Base-by-base conservation (phyloP, 495 filamentous ascomycete species). In the Chaetomium tenue region DNA sequence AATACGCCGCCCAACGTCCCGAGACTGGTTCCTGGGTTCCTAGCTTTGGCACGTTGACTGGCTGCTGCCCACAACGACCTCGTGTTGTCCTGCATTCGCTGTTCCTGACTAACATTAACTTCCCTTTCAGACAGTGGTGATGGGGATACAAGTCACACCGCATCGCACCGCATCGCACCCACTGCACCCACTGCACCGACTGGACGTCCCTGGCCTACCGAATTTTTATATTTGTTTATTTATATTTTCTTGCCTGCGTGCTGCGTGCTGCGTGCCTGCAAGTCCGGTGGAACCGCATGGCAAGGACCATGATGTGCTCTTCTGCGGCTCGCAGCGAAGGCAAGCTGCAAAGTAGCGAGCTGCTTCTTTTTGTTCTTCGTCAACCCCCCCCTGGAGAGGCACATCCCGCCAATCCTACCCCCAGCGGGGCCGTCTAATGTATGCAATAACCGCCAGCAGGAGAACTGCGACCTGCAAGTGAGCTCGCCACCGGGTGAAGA, bases 401-500 rank as follows among this genome's bases (percentile, higher is more conserved):
- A 58, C 42, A 51, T 48, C 40, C 58, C 64, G 53, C 52, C 58
- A 46, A 63, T 66, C 23, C 53, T 52, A 58, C 54, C 60, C 37
- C 11, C 51, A 11, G 56, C 60, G 60, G 51, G 28, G 60, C 18
- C 23, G 3, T 63, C 51, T 47, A 18, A 54, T 63, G 60, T 46
- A 53, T 59, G 59, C 33, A 68, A 66, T 56, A 65, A 39, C 25
- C 42, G 20, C 28, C 50, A 50, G 26, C 61, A 67, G 39, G 51
- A 66, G 42, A 46, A 66, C 33, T 63, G 60, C 57, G 46, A 65
- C 63, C 23, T 65, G 53, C 46, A 60, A 58, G 56, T 20, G 46
- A 52, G 57, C 63, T 73, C 64, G 71, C 70, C 71, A 69, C 73
- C 71, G 68, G 66, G 28, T 72, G 70, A 72, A 69, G 63, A 42